These are phyloP conservation scores for Microglena sp. DNA, from an alignment of 139 green algal species.

Conservation along the genomic window DNA sequence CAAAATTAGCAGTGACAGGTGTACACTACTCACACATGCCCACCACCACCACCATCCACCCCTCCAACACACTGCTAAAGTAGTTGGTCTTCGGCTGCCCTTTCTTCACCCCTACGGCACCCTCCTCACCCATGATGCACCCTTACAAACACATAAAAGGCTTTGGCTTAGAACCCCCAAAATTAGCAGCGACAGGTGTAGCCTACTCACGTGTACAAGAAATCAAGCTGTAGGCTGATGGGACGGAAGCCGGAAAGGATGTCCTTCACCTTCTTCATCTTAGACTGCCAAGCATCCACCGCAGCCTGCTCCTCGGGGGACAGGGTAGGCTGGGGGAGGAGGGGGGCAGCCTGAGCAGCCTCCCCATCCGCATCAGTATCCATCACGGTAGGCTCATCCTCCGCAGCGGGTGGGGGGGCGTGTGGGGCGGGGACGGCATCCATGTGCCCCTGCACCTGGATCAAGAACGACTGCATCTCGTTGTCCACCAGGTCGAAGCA, in stretches of 20 bases:
- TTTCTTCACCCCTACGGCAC: no score
- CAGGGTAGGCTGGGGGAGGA: background rate
- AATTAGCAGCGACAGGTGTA: no score
- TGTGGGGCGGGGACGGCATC: background rate
- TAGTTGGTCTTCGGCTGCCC: no score
- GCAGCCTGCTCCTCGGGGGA: constrained; percentile 2
- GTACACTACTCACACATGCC: no score
- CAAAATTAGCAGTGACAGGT: no score
- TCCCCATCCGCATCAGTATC: background rate
- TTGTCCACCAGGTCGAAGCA: constrained; percentile 94
- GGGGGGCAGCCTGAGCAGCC: background rate
- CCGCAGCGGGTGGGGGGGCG: background rate
- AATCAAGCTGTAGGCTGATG: constrained; percentile 88
- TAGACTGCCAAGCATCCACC: background rate
- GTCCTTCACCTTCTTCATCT: constrained; percentile 39
- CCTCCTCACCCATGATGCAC: no score
- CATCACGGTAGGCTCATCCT: background rate
- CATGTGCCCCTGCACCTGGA: constrained; percentile 15
- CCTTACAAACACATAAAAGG: no score
- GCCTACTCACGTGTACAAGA: constrained; percentile 70
- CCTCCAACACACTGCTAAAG: no score
- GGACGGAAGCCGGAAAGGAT: constrained; percentile 79
- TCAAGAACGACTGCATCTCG: constrained; percentile 86
- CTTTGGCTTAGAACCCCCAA: no score
- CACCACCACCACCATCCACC: no score